Evolutionary conservation across 164 flowering plant genomes (phyloP).

Genomic region (Vitis cinerea): DNA sequence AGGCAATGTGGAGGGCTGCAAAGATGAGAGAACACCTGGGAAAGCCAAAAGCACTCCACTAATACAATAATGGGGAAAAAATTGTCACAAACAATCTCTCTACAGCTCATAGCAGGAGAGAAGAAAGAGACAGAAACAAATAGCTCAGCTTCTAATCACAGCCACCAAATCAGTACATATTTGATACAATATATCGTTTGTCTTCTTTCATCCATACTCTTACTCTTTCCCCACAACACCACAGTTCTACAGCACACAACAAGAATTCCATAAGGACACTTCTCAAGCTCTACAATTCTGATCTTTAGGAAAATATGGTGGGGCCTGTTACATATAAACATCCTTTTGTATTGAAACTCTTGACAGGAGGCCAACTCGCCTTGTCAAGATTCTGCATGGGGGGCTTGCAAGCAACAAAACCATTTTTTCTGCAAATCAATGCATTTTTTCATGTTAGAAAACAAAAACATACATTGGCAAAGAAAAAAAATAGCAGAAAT

Average conservation of each 20-base stretch:
- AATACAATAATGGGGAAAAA: constrained; percentile 7
- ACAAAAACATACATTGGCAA: neutral
- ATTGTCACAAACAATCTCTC: constrained; percentile 14
- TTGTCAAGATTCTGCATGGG: constrained; percentile 55
- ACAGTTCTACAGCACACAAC: constrained; percentile 26
- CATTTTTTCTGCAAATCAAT: constrained; percentile 70
- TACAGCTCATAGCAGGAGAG: constrained; percentile 16
- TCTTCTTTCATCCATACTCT: constrained; percentile 8
- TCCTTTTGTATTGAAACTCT: constrained; percentile 22
- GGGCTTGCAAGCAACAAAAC: constrained; percentile 76
- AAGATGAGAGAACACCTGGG: neutral
- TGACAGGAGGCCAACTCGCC: constrained; percentile 4
- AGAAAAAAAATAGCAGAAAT: neutral
- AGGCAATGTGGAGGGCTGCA: neutral
- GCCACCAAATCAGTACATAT: constrained; percentile 28
- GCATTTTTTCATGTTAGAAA: constrained; percentile 2
- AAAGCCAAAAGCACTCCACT: constrained; percentile 5
- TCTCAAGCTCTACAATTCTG: constrained; percentile 21
- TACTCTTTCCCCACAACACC: constrained; percentile 18
- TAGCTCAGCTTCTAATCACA: constrained; percentile 12
- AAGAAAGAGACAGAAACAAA: constrained; percentile 12
- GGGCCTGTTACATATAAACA: constrained; percentile 20
- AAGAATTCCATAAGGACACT: constrained; percentile 19
- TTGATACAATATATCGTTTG: constrained; percentile 25
- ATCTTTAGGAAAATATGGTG: constrained; percentile 9